Base-by-base conservation (phyloP, 2,329 filamentous ascomycete species). In the Fulvia fulva region DNA sequence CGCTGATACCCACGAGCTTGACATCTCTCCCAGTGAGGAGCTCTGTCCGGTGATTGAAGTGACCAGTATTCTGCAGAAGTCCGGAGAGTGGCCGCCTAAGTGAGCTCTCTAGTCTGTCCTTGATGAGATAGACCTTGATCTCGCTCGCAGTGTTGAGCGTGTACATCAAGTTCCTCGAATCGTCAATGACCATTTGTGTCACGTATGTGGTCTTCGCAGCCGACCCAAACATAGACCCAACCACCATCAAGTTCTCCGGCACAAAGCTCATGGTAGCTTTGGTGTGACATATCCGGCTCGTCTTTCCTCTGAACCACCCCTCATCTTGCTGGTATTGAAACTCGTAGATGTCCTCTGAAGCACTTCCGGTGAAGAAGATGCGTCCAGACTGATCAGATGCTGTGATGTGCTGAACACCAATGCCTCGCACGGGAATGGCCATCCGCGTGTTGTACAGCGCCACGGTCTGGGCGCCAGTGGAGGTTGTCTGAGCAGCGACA, bases 311-410 rank as follows among this genome's bases (percentile, higher is more conserved):
- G 71, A 99, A 99, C 94, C 94, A 99, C 67, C 89, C 88, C 75
- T 99, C 94, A 73, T 97, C 91, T 70, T 96, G 91, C 75, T 97
- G 93, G 72, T 99, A 99, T 66, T 89, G 92, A 55, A 99, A 83
- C 75, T 99, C 94, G 73, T 94, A 90, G 50, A 99, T 85, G 67
- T 97, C 92, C 63, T 91, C 91, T 64, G 93, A 90, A 52, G 81
- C 83, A 52, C 82, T 83, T 37, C 91, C 90, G 44, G 89, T 87
- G 70, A 97, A 96, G 79, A 99, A 99, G 64, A 99, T 94, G 61
- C 94, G 89, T 8, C 95, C 95, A 22, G 85, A 88, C 21, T 87
- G 86, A 2, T 78, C 76, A 0, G 92, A 94, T 16, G 89, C 90
- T 22, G 87, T 86, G 65, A 99, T 91, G 47, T 88, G 81, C 56